Percentiles rank a stretch among this genome's conserved stretches.
Evolutionary conservation across 2,329 filamentous ascomycete genomes (phyloP).

Genomic region (Aquanectria penicillioides): DNA sequence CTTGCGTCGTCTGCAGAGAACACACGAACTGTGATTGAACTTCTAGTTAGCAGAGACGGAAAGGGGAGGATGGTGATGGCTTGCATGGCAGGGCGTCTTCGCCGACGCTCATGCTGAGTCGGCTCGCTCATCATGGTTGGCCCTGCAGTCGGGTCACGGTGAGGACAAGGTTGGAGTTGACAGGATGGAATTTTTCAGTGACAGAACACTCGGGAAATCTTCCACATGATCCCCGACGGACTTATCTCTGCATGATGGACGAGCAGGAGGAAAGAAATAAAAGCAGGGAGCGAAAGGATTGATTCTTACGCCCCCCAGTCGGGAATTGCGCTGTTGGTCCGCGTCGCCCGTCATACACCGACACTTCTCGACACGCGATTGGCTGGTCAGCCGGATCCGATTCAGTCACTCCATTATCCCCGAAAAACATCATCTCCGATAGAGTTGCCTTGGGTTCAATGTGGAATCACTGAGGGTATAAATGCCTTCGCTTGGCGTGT

Average conservation of each 20-base stretch:
- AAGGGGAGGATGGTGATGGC: background rate
- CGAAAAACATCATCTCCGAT: constrained; percentile 1
- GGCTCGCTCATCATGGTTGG: constrained; percentile 24
- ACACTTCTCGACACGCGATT: background rate
- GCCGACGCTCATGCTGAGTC: constrained; percentile 41
- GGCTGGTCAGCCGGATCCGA: constrained; percentile 4
- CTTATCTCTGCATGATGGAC: too few relatives aligned
- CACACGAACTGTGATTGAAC: constrained; percentile 48
- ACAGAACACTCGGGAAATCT: too few relatives aligned
- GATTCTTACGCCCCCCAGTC: background rate
- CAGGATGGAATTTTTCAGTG: too few relatives aligned
- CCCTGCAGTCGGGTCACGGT: background rate
- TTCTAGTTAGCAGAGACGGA: background rate
- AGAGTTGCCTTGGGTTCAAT: background rate
- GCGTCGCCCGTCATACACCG: constrained; percentile 25
- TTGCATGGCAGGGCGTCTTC: constrained; percentile 44
- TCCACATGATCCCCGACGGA: constrained; percentile 5
- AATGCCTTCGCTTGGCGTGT: too few relatives aligned
- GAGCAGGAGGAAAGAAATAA: too few relatives aligned
- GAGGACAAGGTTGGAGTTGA: background rate
- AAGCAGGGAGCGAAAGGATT: too few relatives aligned
- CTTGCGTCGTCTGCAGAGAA: constrained; percentile 55
- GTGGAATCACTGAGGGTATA: too few relatives aligned
- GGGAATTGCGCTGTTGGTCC: constrained; percentile 18
- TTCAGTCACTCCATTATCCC: background rate